These are phyloP conservation scores for Fusarium chaquense DNA, from an alignment of 2,329 filamentous ascomycete genomes.

Conservation along the genomic window DNA sequence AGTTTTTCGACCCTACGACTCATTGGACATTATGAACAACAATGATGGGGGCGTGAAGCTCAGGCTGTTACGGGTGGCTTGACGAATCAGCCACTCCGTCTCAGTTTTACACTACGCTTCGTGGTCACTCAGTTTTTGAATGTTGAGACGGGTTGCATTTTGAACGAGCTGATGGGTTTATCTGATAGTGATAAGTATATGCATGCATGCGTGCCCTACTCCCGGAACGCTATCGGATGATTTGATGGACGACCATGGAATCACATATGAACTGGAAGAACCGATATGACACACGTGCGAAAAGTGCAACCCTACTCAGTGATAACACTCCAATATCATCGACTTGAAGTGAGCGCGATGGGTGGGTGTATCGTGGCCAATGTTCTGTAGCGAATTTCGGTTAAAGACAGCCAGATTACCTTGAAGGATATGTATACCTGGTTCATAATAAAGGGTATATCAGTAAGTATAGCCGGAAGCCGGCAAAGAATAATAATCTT, in stretches of 20 bases:
- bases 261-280: background rate
- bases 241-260: background rate
- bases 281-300: background rate
- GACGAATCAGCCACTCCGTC: constrained; percentile 30
- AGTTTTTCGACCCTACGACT: background rate
- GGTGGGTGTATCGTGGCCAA: constrained; percentile 11
- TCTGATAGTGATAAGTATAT: background rate
- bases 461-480: constrained; percentile 19
- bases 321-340: constrained; percentile 7
- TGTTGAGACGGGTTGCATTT: background rate
- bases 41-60: constrained; percentile 2
- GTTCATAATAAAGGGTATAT: constrained; percentile 7
- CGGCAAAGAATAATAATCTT: constrained; percentile 16
- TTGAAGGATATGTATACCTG: background rate
- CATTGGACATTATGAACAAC: background rate
- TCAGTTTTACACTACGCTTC: background rate
- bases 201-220: background rate
- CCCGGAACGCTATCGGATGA: background rate
- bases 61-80: constrained; percentile 16
- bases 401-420: background rate
- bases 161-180: background rate
- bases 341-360: constrained; percentile 1
- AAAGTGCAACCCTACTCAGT: constrained; percentile 7
- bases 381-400: constrained; percentile 10
- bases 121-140: background rate